These are phyloP conservation scores for Musa itinerans DNA, from an alignment of 176 grass and related monocot genomes.

Conservation along the genomic window DNA sequence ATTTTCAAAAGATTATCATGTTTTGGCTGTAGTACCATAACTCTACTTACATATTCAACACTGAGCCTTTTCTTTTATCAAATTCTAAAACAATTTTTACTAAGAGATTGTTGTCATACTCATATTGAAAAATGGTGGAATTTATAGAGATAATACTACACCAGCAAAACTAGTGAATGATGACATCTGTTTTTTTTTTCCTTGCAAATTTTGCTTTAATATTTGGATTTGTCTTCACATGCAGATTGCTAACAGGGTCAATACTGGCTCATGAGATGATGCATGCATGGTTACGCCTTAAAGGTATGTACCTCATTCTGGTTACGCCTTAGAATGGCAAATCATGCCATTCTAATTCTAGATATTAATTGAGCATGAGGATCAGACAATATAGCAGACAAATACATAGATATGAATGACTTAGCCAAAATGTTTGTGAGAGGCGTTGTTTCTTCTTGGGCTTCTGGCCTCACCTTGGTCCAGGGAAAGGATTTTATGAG, in stretches of 20 bases:
- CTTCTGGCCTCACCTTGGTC: too few species aligned
- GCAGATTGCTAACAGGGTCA: conserved; percentile 2
- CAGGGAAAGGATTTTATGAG: too few species aligned
- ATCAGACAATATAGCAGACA: too few species aligned
- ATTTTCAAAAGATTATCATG: not conserved
- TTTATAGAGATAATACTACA: not conserved
- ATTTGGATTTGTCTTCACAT: not conserved
- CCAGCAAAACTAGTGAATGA: not conserved
- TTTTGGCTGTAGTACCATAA: not conserved
- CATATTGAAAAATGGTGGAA: not conserved
- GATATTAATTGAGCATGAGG: too few species aligned
- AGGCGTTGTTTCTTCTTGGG: too few species aligned
- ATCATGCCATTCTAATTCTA: too few species aligned
- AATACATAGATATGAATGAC: too few species aligned
- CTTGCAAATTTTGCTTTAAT: not conserved
- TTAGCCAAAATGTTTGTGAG: too few species aligned
- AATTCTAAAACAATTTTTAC: not conserved
- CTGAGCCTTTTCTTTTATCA: not conserved
- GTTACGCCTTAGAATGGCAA: too few species aligned
- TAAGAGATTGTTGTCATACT: not conserved
- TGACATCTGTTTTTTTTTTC: not conserved
- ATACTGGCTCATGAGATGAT: conserved; percentile 15
- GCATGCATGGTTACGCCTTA: conserved; percentile 8
- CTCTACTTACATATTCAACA: not conserved
- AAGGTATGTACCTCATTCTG: not conserved